Evolutionary conservation across 331 rosid genomes (phyloP), one percentile per base, ranked within the genome.

Genomic region (Pyrus hybrid): DNA sequence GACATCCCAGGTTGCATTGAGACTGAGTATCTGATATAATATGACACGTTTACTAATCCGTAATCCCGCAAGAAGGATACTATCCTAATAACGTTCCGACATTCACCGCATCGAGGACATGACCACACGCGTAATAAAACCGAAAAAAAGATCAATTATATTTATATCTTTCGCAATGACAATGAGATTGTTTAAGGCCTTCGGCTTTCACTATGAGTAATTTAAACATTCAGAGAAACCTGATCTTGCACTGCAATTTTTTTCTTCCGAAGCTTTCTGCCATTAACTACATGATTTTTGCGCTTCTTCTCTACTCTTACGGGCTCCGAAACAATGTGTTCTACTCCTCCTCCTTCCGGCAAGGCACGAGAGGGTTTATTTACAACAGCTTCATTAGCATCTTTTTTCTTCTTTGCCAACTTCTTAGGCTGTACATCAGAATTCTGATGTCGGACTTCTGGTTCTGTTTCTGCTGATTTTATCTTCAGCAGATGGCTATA

Each of bases 141-240:
- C 49, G 49, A 43, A 43, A 13, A 41, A 43, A 12, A 11, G 16
- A 43, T 2, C 16, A 43, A 43, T 43, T 43, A 0, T 43, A 43
- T 12, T 43, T 43, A 3, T 43, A n/a, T n/a, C 49, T 43, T 43
- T 43, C 14, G 49, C 14, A 43, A 43, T 43, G 49, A 43, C 49
- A 43, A 43, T 4, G 49, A 43, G 16, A 43, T 43, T 43, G 49
- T 43, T 43, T 43, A 12, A 1, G 49, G 8, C 14, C 49, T 12
- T 12, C 0, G 47, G 47, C 47, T 11, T 41, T 41, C 47, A 41
- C 47, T 11, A 41, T 53, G 22, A n/a, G n/a, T 8, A 7, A n/a
- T 18, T 54, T 6, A 85, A 61, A 80, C 79, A 74, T 76, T 67
- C 79, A 79, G 71, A 83, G 56, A 76, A 21, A 88, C 78, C 74